Evolutionary conservation across 2,329 filamentous ascomycete genomes (phyloP).

Genomic region (Emergomyces pasteurianus): DNA sequence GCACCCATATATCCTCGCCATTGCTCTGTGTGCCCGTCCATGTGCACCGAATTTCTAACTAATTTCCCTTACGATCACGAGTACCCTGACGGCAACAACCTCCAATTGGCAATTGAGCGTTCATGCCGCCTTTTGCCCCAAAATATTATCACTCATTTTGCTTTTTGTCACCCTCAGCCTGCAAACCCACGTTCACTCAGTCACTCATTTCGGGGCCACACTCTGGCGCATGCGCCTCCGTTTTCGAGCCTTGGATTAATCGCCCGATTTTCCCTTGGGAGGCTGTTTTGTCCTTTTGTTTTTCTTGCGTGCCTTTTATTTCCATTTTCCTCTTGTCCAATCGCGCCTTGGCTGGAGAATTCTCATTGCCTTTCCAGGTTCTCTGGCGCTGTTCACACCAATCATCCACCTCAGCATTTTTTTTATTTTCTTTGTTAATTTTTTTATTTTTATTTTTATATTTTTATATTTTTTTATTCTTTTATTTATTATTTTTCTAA

Average conservation of each 20-base stretch:
- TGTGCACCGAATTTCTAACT: not conserved
- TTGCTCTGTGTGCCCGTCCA: not conserved
- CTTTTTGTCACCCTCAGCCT: not conserved
- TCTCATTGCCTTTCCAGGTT: not conserved
- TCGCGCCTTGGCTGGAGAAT: not conserved
- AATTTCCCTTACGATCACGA: slow-evolving; percentile 1
- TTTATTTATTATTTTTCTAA: no score
- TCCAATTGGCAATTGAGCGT: not conserved
- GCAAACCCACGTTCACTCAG: not conserved
- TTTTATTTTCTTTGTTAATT: not conserved
- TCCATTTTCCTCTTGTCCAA: not conserved
- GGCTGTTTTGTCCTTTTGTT: not conserved
- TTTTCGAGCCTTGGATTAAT: not conserved
- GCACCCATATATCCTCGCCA: not conserved
- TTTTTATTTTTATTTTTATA: no score
- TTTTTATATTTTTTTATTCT: no score
- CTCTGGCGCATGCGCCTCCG: not conserved
- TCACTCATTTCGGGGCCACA: not conserved
- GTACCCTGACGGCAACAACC: not conserved
- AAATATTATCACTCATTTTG: not conserved
- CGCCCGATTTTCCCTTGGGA: not conserved
- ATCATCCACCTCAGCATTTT: not conserved
- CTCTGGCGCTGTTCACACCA: not conserved
- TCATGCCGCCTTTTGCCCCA: not conserved
- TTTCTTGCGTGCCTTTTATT: not conserved